These are phyloP conservation scores for Mycena galericulata DNA, from an alignment of 768 basidiomycete genomes.

Conservation along the genomic window DNA sequence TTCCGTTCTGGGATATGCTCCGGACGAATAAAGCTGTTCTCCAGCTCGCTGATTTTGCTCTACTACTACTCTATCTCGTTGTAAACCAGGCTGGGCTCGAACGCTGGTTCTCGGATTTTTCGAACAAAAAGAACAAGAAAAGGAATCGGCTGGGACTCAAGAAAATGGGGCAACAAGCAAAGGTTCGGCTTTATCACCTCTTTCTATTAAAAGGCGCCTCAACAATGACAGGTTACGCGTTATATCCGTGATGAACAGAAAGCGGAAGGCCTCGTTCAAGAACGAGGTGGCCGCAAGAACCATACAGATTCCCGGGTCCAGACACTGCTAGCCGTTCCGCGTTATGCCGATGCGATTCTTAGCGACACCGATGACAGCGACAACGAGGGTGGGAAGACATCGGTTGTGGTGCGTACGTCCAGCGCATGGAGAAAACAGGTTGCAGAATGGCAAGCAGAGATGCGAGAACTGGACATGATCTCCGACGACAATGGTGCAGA, in stretches of 20 bases:
- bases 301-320: constrained; percentile 6
- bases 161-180: constrained; percentile 22
- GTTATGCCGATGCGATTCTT: constrained; percentile 20
- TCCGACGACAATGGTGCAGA: neutral
- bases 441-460: constrained; percentile 15
- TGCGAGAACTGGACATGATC: constrained; percentile 8
- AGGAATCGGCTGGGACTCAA: constrained; percentile 14
- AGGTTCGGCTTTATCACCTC: neutral
- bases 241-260: neutral
- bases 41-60: neutral
- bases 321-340: constrained; percentile 11
- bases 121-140: constrained; percentile 25
- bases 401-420: constrained; percentile 11
- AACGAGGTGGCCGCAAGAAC: neutral
- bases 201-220: neutral
- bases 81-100: constrained; percentile 27
- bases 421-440: constrained; percentile 16
- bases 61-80: neutral
- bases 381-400: constrained; percentile 8
- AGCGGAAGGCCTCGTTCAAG: neutral
- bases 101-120: constrained; percentile 25
- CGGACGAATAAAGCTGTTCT: neutral
- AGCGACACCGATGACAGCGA: constrained; percentile 22
- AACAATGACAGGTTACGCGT: neutral
- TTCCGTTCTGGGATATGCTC: constrained; percentile 13